Evolutionary conservation across 1,284 basidiomycete species (phyloP).

Genomic region (Trametes sp.): DNA sequence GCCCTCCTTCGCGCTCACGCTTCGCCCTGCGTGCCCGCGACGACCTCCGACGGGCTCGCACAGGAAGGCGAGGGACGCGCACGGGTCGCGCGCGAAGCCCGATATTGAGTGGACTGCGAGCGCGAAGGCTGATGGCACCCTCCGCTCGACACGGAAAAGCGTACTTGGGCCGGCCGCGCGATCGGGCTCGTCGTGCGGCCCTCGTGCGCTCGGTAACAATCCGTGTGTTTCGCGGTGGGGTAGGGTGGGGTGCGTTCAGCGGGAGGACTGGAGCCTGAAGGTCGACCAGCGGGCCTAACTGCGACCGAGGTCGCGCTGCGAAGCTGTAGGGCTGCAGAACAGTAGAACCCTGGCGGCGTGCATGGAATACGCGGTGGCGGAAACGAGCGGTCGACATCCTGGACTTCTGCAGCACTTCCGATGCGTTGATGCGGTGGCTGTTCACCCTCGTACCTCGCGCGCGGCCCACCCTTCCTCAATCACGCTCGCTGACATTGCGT

Average conservation of each 20-base stretch:
- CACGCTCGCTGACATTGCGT: not conserved
- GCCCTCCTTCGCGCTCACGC: not conserved
- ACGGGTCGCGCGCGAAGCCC: slow-evolving; percentile 1
- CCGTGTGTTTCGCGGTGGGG: slow-evolving; percentile 2
- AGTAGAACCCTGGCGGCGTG: too few species aligned
- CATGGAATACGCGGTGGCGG: not conserved
- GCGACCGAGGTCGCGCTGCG: too few species aligned
- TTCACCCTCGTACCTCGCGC: slow-evolving; percentile 1
- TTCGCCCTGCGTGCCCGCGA: too few species aligned
- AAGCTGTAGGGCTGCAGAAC: too few species aligned
- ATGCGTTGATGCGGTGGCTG: slow-evolving; percentile 11
- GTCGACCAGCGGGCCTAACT: not conserved
- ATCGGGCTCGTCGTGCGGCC: slow-evolving; percentile 2
- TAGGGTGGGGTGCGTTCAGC: not conserved
- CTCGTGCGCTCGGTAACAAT: not conserved
- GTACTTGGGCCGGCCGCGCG: not conserved
- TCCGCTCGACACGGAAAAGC: slow-evolving; percentile 15
- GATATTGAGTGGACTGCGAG: not conserved
- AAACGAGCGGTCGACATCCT: not conserved
- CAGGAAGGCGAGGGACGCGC: not conserved
- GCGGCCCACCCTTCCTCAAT: not conserved
- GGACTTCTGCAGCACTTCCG: not conserved
- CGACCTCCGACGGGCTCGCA: slow-evolving; percentile 7
- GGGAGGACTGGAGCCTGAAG: not conserved
- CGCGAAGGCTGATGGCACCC: slow-evolving; percentile 15